Percentiles rank a stretch among this genome's conserved stretches.
phyloP scores from a whole-genome alignment of 2,329 filamentous ascomycete genomes.

The Grosmannia clavigera region DNA sequence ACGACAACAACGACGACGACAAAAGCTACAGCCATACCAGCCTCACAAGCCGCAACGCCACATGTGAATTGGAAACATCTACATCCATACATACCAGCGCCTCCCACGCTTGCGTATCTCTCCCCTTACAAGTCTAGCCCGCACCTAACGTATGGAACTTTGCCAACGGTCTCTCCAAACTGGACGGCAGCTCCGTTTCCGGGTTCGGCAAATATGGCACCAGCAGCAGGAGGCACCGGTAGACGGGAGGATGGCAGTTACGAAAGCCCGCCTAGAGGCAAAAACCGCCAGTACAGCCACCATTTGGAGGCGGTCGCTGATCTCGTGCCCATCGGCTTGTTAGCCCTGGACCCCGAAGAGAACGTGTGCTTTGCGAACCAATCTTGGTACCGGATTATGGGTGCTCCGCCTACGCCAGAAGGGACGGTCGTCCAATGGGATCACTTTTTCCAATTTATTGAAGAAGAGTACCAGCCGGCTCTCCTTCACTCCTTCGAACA shows the following conservation, averaged over 20 bases:
- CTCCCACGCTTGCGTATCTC: conserved; percentile 2
- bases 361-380: conserved; percentile 61
- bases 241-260: not conserved
- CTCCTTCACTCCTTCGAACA: conserved; percentile 29
- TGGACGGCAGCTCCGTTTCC: not conserved
- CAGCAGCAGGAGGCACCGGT: not conserved
- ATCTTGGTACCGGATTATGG: conserved; percentile 45
- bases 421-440: conserved; percentile 1
- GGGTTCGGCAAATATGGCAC: not conserved
- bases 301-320: conserved; percentile 60
- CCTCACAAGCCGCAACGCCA: not conserved
- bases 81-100: not conserved
- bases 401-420: conserved; percentile 20
- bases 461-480: conserved; percentile 31
- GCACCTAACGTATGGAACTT: not conserved
- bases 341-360: conserved; percentile 53
- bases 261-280: not conserved
- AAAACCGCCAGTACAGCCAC: conserved; percentile 34
- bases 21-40: not conserved
- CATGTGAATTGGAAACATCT: not conserved
- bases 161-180: not conserved
- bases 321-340: conserved; percentile 63
- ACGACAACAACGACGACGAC: not conserved
- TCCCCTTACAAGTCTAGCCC: not conserved
- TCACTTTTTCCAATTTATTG: conserved; percentile 29